Conservation (phyloP, 2,329 filamentous ascomycete species). For the Tolypocladium guangdongense region DNA sequence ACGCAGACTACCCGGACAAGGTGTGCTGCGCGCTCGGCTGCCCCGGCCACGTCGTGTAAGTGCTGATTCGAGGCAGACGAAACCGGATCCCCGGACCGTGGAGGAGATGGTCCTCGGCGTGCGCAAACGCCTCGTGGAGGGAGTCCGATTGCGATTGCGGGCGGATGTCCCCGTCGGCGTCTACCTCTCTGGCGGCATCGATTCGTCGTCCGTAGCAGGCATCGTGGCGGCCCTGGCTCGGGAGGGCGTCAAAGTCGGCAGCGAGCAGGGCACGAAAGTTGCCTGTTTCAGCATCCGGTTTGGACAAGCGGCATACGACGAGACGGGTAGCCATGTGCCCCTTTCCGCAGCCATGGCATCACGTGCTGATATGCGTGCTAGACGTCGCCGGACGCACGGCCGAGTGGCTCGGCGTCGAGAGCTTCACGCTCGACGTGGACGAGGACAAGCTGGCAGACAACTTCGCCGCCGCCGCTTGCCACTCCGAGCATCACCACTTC, state of each 20-base stretch:
- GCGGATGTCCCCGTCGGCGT: slow-evolving; percentile 48
- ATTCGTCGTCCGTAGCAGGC: slow-evolving; percentile 45
- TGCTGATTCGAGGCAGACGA: slow-evolving; percentile 8
- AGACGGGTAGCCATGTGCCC: neutral
- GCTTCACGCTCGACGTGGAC: slow-evolving; percentile 13
- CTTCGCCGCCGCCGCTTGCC: slow-evolving; percentile 19
- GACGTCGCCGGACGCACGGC: slow-evolving; percentile 21
- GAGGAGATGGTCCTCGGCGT: slow-evolving; percentile 41
- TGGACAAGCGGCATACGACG: slow-evolving; percentile 23
- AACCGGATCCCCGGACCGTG: slow-evolving; percentile 29
- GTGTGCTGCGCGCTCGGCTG: slow-evolving; percentile 12
- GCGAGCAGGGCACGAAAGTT: slow-evolving; percentile 18
- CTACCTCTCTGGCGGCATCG: slow-evolving; percentile 46
- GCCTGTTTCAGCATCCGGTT: slow-evolving; percentile 35
- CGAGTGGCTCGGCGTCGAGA: slow-evolving; percentile 19
- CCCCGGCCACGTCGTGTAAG: too few species aligned
- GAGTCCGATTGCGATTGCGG: slow-evolving; percentile 38
- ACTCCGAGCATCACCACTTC: slow-evolving; percentile 20
- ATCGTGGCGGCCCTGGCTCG: slow-evolving; percentile 41
- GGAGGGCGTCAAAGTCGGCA: slow-evolving; percentile 34
- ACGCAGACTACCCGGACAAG: slow-evolving; percentile 40
- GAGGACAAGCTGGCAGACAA: slow-evolving; percentile 17
- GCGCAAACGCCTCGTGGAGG: slow-evolving; percentile 36
- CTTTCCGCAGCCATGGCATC: neutral
- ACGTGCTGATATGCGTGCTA: slow-evolving; percentile 13